Conservation (phyloP, 768 basidiomycete species). For the Podaxis mareebaensis region DNA sequence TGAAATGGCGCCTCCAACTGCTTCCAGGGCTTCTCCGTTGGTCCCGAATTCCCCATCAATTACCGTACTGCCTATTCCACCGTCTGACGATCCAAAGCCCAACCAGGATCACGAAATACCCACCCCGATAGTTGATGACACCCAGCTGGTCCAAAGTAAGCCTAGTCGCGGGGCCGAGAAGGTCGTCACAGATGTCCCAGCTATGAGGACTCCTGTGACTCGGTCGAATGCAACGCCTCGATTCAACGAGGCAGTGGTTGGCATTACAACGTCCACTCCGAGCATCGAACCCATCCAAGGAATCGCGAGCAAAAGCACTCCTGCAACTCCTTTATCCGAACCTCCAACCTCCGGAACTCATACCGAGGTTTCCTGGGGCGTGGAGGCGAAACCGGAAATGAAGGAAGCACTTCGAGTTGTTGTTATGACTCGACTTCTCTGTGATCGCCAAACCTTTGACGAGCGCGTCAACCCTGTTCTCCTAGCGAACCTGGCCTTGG, state of each 20-base stretch:
- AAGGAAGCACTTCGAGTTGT: conserved; percentile 64
- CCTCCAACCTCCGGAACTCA: background rate
- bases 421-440: conserved; percentile 59
- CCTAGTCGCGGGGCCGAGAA: background rate
- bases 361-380: conserved; percentile 35
- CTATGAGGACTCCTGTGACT: background rate
- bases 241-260: background rate
- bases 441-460: conserved; percentile 59
- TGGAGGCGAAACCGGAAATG: conserved; percentile 44
- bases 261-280: background rate
- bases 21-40: background rate
- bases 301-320: background rate
- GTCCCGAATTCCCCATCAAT: background rate
- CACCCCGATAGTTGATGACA: background rate
- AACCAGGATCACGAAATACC: background rate
- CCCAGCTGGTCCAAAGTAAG: background rate
- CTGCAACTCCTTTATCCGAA: background rate
- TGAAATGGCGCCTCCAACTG: background rate
- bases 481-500: conserved; percentile 53
- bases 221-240: background rate
- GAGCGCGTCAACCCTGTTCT: conserved; percentile 68
- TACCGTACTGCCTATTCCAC: background rate
- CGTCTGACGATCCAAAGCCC: background rate
- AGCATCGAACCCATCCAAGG: background rate
- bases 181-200: background rate